Conservation (phyloP, 306 rosid genomes). For the Phaseolus lunatus region DNA sequence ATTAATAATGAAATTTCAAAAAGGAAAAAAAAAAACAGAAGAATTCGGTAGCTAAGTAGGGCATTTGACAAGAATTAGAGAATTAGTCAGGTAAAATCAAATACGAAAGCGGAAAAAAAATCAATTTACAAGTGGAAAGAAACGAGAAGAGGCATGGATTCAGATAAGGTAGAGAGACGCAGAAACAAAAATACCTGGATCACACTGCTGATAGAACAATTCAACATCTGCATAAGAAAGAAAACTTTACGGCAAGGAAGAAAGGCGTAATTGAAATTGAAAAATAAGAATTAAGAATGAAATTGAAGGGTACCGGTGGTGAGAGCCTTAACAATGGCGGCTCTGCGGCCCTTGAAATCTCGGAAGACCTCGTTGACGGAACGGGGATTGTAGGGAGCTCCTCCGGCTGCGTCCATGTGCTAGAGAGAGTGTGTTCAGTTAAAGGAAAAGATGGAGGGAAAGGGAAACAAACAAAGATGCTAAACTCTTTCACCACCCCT, state of each 20-base stretch:
- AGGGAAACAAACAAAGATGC: too few species aligned
- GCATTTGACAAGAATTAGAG: too few species aligned
- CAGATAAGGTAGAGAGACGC: not conserved
- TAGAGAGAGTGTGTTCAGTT: not conserved
- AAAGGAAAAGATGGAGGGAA: not conserved
- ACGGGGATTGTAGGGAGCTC: conserved; percentile 52
- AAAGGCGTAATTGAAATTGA: not conserved
- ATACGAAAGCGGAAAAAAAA: too few species aligned
- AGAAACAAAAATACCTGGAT: not conserved
- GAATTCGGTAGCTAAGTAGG: too few species aligned
- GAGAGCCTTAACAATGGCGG: conserved; percentile 72
- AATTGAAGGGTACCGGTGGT: conserved; percentile 54
- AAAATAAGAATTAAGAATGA: too few species aligned
- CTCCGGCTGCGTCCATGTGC: conserved; percentile 53
- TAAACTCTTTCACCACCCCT: too few species aligned
- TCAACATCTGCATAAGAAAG: not conserved
- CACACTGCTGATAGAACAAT: not conserved
- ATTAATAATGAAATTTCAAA: too few species aligned
- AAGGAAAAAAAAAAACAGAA: too few species aligned
- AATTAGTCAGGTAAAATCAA: too few species aligned
- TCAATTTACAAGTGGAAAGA: too few species aligned
- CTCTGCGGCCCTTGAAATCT: conserved; percentile 74
- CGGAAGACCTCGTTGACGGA: conserved; percentile 71
- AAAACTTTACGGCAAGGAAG: not conserved
- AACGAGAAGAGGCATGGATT: not conserved